Conservation (phyloP, 2,329 filamentous ascomycete genomes). For the Trichoderma koningiopsis region DNA sequence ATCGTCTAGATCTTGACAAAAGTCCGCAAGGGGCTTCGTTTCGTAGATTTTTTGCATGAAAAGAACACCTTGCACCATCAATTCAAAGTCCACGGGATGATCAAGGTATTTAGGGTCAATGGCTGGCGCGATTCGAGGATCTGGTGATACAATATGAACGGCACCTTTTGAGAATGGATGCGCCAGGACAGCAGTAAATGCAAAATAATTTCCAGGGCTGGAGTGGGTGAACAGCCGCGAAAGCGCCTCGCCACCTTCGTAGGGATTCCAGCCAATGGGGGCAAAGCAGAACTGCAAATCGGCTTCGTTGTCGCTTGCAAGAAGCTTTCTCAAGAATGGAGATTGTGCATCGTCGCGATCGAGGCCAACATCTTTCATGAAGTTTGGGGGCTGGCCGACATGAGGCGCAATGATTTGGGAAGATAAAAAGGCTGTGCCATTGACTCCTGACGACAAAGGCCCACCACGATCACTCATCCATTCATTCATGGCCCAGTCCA, state of each 20-base stretch:
- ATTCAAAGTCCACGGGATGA: not conserved
- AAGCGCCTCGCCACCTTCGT: not conserved
- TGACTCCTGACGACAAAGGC: not conserved
- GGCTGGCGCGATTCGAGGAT: not conserved
- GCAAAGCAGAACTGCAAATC: not conserved
- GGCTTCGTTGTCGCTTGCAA: not conserved
- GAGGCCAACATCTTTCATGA: not conserved
- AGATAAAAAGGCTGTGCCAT: not conserved
- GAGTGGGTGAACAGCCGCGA: not conserved
- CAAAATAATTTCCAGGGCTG: not conserved
- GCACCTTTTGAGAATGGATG: not conserved
- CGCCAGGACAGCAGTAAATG: not conserved
- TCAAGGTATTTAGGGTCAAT: not conserved
- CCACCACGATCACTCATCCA: constrained; percentile 45
- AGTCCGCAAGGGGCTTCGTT: not conserved
- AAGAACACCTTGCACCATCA: not conserved
- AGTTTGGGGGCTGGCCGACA: not conserved
- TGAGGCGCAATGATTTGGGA: not conserved
- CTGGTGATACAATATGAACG: not conserved
- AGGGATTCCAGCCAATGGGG: not conserved
- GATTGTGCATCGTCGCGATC: constrained; percentile 1
- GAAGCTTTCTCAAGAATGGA: not conserved
- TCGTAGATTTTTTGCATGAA: not conserved
- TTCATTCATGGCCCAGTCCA: constrained; percentile 35
- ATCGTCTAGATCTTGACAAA: constrained; percentile 33